Conservation (phyloP, 2,329 filamentous ascomycete species). For the Nigrograna mackinnonii region DNA sequence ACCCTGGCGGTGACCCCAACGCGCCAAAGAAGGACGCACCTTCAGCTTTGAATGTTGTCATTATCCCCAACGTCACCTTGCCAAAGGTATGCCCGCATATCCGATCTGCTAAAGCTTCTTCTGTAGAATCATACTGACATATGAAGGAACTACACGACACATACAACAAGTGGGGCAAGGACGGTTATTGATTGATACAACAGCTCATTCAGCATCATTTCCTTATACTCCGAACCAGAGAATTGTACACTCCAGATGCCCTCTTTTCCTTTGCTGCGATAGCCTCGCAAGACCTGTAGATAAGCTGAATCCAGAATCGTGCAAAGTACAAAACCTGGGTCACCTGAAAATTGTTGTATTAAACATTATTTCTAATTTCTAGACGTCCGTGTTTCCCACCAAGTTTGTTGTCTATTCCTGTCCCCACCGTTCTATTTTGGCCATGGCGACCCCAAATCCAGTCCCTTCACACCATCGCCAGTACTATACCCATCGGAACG, state of each 20-base stretch:
- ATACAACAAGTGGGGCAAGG: constrained; percentile 99
- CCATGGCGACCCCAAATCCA: too few species aligned
- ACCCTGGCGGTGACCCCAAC: constrained; percentile 79
- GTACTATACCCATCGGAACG: too few species aligned
- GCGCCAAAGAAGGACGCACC: constrained; percentile 84
- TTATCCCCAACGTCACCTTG: constrained; percentile 90
- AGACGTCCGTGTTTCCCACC: too few species aligned
- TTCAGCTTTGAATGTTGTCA: constrained; percentile 91
- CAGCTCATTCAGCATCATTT: background rate
- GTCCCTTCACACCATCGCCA: too few species aligned
- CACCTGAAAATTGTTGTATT: background rate
- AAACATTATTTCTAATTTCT: too few species aligned
- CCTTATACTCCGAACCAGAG: constrained; percentile 1
- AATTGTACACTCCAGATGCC: background rate
- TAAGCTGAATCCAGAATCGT: constrained; percentile 12
- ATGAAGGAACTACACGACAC: constrained; percentile 83
- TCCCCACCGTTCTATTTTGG: too few species aligned
- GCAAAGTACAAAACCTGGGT: constrained; percentile 7
- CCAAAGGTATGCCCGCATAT: constrained; percentile 63
- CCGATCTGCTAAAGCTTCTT: constrained; percentile 1
- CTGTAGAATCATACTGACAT: constrained; percentile 8
- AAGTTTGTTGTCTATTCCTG: too few species aligned
- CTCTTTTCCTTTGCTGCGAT: constrained; percentile 9
- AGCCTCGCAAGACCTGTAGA: constrained; percentile 16
- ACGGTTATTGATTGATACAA: constrained; percentile 65